Percentiles rank a stretch among this genome's conserved stretches.
Conservation (phyloP, 495 filamentous ascomycete species). For the Neurospora sp. region DNA sequence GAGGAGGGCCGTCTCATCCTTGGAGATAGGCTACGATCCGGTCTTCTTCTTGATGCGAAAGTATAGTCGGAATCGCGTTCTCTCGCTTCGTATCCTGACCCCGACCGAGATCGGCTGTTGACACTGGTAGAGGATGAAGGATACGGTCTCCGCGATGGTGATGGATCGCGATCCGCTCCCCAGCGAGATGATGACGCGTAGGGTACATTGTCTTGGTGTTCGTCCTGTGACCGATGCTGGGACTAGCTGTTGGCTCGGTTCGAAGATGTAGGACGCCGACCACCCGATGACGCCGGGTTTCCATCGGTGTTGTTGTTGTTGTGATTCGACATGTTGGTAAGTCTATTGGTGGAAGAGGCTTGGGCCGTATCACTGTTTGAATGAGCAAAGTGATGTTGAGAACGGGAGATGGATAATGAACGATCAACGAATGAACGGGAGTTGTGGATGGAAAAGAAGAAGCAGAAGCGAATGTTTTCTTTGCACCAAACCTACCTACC, state of each 20-base stretch:
- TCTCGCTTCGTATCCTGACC: background rate
- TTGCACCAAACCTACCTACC: background rate
- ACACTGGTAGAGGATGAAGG: background rate
- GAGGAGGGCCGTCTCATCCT: too few relatives aligned
- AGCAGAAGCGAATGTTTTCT: background rate
- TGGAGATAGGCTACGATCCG: too few relatives aligned
- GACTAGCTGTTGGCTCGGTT: background rate
- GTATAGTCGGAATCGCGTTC: too few relatives aligned
- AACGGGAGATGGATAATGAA: background rate
- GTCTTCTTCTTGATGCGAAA: too few relatives aligned
- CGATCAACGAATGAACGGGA: background rate
- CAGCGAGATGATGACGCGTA: background rate
- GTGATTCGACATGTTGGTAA: background rate
- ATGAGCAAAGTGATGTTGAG: background rate
- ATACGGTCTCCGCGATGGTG: background rate
- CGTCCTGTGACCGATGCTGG: background rate
- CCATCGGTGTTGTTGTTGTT: background rate
- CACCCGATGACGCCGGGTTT: background rate
- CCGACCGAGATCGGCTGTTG: background rate
- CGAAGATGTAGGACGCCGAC: background rate
- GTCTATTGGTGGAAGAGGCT: background rate
- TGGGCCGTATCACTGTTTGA: background rate
- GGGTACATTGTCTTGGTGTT: background rate
- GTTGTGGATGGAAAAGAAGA: background rate
- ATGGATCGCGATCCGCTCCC: background rate